Evolutionary conservation across 83 land plant genomes (phyloP).

Genomic region (Diphasiastrum complanatum): DNA sequence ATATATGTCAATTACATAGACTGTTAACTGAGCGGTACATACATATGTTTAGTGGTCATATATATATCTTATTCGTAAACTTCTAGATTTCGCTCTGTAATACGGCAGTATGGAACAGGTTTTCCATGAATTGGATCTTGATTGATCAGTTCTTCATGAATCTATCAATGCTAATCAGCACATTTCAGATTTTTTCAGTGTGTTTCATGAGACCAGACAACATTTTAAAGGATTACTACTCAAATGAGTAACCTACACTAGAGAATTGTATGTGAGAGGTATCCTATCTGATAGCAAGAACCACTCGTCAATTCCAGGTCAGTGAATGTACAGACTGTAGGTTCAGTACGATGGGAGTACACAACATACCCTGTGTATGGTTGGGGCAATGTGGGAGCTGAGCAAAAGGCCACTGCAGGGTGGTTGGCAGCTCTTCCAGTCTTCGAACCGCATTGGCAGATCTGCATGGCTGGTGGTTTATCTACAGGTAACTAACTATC

Average conservation of each 20-base stretch:
- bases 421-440: conserved; percentile 94
- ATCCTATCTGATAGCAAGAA: background rate
- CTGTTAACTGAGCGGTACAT: too few relatives aligned
- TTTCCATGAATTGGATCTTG: too few relatives aligned
- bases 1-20: too few relatives aligned
- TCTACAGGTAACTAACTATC: conserved; percentile 97
- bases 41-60: too few relatives aligned
- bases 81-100: too few relatives aligned
- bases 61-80: too few relatives aligned
- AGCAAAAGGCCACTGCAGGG: conserved; percentile 84
- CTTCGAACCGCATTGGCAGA: conserved; percentile 97
- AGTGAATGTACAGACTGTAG: conserved; percentile 45
- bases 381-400: conserved; percentile 69
- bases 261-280: background rate
- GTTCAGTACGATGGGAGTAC: conserved; percentile 75
- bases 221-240: background rate
- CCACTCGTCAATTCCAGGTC: conserved; percentile 42
- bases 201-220: background rate
- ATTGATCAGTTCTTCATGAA: too few relatives aligned
- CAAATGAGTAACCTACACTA: background rate
- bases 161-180: too few relatives aligned
- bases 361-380: conserved; percentile 83
- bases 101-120: too few relatives aligned
- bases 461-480: conserved; percentile 94
- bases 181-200: background rate